Conservation (phyloP, 2,329 filamentous ascomycete species). For the Aspergillus brasiliensis region DNA sequence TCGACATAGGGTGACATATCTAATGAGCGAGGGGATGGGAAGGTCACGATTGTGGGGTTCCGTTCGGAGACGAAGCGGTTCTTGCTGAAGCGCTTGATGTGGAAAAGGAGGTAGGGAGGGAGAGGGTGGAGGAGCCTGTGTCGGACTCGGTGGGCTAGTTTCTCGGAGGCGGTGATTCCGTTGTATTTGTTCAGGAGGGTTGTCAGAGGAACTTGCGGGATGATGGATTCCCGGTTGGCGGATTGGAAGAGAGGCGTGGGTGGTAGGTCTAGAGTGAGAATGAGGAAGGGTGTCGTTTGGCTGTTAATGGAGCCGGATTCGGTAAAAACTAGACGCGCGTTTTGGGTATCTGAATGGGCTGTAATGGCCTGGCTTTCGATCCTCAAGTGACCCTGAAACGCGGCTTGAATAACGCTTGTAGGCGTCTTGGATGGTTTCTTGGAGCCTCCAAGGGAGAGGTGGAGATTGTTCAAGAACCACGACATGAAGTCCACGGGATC, state of each 20-base stretch:
- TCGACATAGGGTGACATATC: constrained; percentile 91
- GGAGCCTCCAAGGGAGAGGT: constrained; percentile 85
- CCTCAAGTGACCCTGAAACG: constrained; percentile 90
- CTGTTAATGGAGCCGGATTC: constrained; percentile 81
- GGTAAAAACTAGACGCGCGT: constrained; percentile 88
- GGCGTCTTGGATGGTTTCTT: constrained; percentile 72
- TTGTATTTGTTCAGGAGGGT: constrained; percentile 91
- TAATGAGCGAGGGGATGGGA: constrained; percentile 77
- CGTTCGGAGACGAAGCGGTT: constrained; percentile 97
- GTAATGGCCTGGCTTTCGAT: constrained; percentile 94
- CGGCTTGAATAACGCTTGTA: constrained; percentile 79
- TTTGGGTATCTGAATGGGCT: constrained; percentile 76
- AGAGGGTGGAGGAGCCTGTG: constrained; percentile 89
- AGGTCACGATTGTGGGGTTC: constrained; percentile 97
- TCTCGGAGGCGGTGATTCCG: constrained; percentile 82
- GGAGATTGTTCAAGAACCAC: constrained; percentile 96
- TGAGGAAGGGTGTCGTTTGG: constrained; percentile 77
- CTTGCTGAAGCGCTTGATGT: constrained; percentile 93
- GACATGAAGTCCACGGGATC: constrained; percentile 95
- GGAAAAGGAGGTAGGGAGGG: constrained; percentile 87
- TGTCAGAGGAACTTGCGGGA: constrained; percentile 74
- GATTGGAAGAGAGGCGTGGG: constrained; percentile 94
- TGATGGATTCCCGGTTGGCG: constrained; percentile 91
- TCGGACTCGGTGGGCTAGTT: constrained; percentile 81
- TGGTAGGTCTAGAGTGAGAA: constrained; percentile 90